These are phyloP conservation scores for Saururus chinensis DNA, from an alignment of 164 flowering plant species.

Conservation along the genomic window DNA sequence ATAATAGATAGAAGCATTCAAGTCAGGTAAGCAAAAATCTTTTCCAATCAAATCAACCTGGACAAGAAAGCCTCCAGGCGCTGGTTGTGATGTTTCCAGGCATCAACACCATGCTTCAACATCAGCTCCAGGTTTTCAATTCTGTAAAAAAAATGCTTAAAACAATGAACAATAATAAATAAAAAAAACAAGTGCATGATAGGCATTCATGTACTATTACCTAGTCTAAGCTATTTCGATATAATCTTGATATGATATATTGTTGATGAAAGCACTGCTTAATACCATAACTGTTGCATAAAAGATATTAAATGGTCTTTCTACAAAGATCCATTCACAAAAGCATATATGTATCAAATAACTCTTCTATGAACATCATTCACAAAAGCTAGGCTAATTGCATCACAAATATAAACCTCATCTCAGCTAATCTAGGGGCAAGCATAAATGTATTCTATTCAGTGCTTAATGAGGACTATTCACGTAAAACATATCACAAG, in stretches of 20 bases:
- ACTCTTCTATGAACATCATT: too few relatives aligned
- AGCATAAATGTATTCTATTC: too few relatives aligned
- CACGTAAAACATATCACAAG: too few relatives aligned
- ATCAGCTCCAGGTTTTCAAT: slow-evolving; percentile 86
- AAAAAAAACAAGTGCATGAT: background rate
- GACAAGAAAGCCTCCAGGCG: slow-evolving; percentile 57
- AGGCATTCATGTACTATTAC: background rate
- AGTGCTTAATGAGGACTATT: too few relatives aligned
- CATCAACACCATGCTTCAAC: slow-evolving; percentile 78
- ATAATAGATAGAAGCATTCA: background rate
- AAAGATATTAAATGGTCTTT: background rate
- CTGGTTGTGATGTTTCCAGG: slow-evolving; percentile 82
- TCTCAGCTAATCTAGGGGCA: too few relatives aligned
- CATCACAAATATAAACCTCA: too few relatives aligned
- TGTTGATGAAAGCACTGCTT: background rate
- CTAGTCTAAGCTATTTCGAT: background rate
- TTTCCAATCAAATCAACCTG: slow-evolving; percentile 31
- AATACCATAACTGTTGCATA: background rate
- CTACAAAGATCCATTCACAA: background rate
- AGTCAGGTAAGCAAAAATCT: background rate
- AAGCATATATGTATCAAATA: too few relatives aligned
- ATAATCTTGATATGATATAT: background rate
- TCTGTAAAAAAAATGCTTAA: slow-evolving; percentile 34
- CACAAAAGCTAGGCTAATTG: too few relatives aligned
- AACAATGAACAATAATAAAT: background rate